These are phyloP conservation scores for Vanderwaltozyma yarrowii DNA, from an alignment of 805 yeast genomes.

Conservation along the genomic window DNA sequence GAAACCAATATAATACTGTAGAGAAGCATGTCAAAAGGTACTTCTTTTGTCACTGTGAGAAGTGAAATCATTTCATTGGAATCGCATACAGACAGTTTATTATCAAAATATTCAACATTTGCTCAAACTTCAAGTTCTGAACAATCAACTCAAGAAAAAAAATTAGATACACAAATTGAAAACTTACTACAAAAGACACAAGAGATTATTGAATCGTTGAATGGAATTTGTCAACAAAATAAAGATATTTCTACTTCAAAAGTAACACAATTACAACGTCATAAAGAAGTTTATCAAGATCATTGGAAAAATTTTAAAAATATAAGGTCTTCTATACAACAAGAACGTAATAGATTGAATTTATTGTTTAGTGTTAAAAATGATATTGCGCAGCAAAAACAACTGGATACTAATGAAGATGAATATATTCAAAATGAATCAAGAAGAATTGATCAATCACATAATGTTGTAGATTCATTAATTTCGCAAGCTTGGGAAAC, in stretches of 20 bases:
- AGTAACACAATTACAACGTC: constrained; percentile 73
- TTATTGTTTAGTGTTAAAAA: constrained; percentile 64
- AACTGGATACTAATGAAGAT: constrained; percentile 33
- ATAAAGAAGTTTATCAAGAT: constrained; percentile 63
- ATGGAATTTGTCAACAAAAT: constrained; percentile 46
- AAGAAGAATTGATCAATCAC: constrained; percentile 59
- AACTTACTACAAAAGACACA: constrained; percentile 42
- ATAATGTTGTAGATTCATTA: constrained; percentile 67
- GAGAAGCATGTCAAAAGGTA: neutral
- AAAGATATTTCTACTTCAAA: constrained; percentile 58
- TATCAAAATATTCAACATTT: constrained; percentile 45
- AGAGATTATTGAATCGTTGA: constrained; percentile 40
- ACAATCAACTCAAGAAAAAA: constrained; percentile 39
- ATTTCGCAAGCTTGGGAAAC: constrained; percentile 83
- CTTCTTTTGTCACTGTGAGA: constrained; percentile 55
- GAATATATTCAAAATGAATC: constrained; percentile 75
- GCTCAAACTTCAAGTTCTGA: constrained; percentile 41
- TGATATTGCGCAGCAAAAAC: constrained; percentile 64
- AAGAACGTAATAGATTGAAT: constrained; percentile 69
- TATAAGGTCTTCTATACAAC: constrained; percentile 47
- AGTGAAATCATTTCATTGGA: constrained; percentile 62
- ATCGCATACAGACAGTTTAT: constrained; percentile 47
- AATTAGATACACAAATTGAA: constrained; percentile 40
- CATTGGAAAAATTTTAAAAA: constrained; percentile 55
- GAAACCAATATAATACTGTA: neutral